Percentiles rank a stretch among this genome's conserved stretches.
These are phyloP conservation scores for Fusarium sp. DNA, from an alignment of 2,329 filamentous ascomycete genomes.

Conservation along the genomic window DNA sequence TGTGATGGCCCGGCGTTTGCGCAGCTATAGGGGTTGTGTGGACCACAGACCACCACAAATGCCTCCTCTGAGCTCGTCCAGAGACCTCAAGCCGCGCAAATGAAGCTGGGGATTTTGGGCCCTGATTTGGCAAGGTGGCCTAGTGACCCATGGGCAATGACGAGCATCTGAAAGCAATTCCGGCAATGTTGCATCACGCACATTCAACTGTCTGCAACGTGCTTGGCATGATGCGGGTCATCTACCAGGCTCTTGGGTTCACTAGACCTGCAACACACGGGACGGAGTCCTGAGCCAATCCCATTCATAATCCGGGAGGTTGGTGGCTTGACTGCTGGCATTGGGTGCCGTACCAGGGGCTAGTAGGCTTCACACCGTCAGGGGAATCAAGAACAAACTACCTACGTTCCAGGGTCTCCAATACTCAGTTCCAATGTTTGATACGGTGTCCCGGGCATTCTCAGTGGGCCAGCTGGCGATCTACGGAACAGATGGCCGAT, in stretches of 20 bases:
- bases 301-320: background rate
- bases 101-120: background rate
- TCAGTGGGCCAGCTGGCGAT: background rate
- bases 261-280: background rate
- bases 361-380: background rate
- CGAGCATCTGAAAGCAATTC: background rate
- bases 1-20: background rate
- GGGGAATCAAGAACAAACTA: background rate
- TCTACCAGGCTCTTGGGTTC: background rate
- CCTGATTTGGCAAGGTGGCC: background rate
- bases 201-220: background rate
- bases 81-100: background rate
- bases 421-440: background rate
- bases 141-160: background rate
- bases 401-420: background rate
- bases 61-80: background rate
- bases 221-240: background rate
- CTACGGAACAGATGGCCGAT: background rate
- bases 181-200: background rate
- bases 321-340: background rate
- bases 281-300: background rate
- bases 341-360: background rate
- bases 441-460: background rate
- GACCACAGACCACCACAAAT: background rate
- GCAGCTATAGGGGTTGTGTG: background rate